Evolutionary conservation across 2,329 filamentous ascomycete genomes (phyloP), one percentile per base, ranked within the genome.

Genomic region (Lachnellula arida): DNA sequence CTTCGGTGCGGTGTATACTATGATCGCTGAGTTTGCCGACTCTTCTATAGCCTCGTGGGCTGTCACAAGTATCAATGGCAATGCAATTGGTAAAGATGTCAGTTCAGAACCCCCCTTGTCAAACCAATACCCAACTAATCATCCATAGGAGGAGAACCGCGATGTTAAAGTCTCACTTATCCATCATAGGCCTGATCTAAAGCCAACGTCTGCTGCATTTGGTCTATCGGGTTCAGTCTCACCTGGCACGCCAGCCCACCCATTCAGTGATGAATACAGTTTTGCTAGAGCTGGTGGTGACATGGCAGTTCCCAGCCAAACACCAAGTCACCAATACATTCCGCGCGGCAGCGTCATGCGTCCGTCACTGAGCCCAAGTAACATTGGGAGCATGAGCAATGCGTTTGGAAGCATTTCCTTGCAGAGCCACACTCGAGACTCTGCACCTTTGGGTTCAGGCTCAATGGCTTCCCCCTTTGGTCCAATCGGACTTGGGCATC

Each of bases 21-120:
- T 78, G 7, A 68, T 81, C 47, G 75, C 76, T 2, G 81, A 85
- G 62, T 85, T 78, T 55, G 76, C 75, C 51, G 79, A 84, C 57
- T 70, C 74, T 22, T 72, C 75, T 2, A 67, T 75, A 51, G 77
- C 78, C 9, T 46, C 73, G 15, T 63, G 64, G 4, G 76, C 77
- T 5, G 69, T 76, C 3, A 65, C 71, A 7, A 71, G 70, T 54
- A n/a, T 53, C 7, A 34, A 50, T 40, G 32, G 37, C 19, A 39
- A 28, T 22, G 17, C 22, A 8, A 8, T 49, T 22, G 28, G 42
- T n/a, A 48, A 54, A 51, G 25, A 40, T 35, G 37, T 44, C 22
- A 19, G 42, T 44, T 23, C 14, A 44, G 9, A 8, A 12, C 4
- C 19, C 12, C 19, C 19, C 25, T 2, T 44, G n/a, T 25, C 19